These are phyloP conservation scores for Fusarium sp. DNA, from an alignment of 2,329 filamentous ascomycete genomes.

Conservation along the genomic window DNA sequence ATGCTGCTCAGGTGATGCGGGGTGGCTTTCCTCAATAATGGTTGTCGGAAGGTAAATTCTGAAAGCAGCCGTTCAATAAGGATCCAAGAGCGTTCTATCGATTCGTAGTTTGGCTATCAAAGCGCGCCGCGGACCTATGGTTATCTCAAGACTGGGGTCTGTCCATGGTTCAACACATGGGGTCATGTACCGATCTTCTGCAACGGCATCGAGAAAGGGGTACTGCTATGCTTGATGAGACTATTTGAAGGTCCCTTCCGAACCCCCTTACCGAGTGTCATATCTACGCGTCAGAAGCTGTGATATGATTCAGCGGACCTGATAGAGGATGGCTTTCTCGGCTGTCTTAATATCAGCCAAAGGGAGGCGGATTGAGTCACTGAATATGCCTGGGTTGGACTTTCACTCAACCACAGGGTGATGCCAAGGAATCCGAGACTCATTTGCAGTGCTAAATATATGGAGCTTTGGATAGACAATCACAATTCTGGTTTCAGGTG, in stretches of 20 bases:
- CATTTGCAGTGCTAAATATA: not conserved
- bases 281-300: too few species aligned
- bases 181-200: too few species aligned
- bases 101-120: not conserved
- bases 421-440: not conserved
- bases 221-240: not conserved
- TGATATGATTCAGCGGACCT: too few species aligned
- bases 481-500: not conserved
- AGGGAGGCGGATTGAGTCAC: too few species aligned
- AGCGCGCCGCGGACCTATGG: not conserved
- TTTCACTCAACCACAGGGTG: too few species aligned
- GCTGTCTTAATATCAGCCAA: too few species aligned
- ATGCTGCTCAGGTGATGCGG: slow-evolving; percentile 55
- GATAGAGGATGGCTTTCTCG: too few species aligned
- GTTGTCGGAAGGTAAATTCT: not conserved
- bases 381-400: not conserved
- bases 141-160: too few species aligned
- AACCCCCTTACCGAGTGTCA: too few species aligned
- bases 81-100: not conserved
- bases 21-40: slow-evolving; percentile 35
- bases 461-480: not conserved
- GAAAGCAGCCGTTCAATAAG: not conserved
- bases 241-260: not conserved
- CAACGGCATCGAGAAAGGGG: too few species aligned
- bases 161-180: too few species aligned